Evolutionary conservation across 768 basidiomycete species (phyloP).

Genomic region (Botryobasidium botryosum): DNA sequence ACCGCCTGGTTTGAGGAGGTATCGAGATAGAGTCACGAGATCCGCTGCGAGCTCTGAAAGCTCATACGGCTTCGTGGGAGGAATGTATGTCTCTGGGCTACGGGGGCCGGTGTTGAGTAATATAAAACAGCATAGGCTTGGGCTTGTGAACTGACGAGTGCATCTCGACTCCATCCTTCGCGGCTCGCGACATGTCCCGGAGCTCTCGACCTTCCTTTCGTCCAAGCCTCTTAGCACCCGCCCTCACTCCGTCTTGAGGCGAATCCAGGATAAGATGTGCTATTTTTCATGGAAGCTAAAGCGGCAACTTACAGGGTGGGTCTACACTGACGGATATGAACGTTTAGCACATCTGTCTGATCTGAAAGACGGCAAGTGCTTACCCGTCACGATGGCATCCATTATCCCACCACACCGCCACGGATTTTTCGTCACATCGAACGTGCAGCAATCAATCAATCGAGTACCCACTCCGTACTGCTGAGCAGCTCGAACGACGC

Average conservation of each 20-base stretch:
- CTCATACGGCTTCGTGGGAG: constrained; percentile 86
- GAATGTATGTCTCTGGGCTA: constrained; percentile 36
- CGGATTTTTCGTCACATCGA: constrained; percentile 82
- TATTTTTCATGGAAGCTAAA: not conserved
- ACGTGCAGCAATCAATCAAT: constrained; percentile 75
- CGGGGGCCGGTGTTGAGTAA: not conserved
- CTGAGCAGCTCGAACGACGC: constrained; percentile 59
- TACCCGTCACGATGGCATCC: constrained; percentile 71
- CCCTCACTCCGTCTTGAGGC: constrained; percentile 71
- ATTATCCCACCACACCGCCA: constrained; percentile 81
- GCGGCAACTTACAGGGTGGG: constrained; percentile 58
- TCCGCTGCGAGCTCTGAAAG: constrained; percentile 67
- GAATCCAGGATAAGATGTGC: constrained; percentile 1
- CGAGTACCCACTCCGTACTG: constrained; percentile 65
- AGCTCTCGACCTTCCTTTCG: constrained; percentile 11
- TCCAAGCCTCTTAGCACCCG: constrained; percentile 59
- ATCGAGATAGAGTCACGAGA: constrained; percentile 65
- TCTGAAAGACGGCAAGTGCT: not conserved
- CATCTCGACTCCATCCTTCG: constrained; percentile 20
- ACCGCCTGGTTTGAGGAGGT: constrained; percentile 69
- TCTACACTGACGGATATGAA: constrained; percentile 23
- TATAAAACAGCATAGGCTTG: not conserved
- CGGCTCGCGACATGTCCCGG: constrained; percentile 16
- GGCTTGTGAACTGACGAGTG: constrained; percentile 20
- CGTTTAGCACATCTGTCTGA: not conserved